phyloP scores from a whole-genome alignment of 257 asterid genomes.

The Solanum etuberosum region DNA sequence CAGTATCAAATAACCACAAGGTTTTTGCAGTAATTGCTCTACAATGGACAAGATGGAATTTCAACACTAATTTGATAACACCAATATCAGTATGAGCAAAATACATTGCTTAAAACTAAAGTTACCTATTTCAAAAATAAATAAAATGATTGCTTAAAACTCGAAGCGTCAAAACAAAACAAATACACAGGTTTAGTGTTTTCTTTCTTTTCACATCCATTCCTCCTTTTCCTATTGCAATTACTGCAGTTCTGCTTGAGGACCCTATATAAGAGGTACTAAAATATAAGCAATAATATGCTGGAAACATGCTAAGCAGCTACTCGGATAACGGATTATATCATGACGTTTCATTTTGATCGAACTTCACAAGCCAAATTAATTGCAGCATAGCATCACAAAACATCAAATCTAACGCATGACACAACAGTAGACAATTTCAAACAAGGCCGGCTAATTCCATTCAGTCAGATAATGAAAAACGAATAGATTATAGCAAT shows the following conservation, averaged over 20 bases:
- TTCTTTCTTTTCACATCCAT: not conserved
- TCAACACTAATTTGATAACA: not conserved
- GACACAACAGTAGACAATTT: not conserved
- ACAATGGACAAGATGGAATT: not conserved
- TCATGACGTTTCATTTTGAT: not conserved
- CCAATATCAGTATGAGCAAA: not conserved
- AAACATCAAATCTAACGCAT: not conserved
- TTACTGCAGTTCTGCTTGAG: not conserved
- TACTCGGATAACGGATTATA: not conserved
- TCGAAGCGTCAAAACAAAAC: not conserved
- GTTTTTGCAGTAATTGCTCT: not conserved
- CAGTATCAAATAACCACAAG: not conserved
- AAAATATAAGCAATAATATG: not conserved
- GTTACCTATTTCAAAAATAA: no score
- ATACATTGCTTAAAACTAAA: not conserved
- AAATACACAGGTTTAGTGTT: not conserved
- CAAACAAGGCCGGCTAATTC: not conserved
- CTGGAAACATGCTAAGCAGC: not conserved
- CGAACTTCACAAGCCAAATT: not conserved
- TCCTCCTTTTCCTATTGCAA: not conserved
- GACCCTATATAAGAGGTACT: not conserved
- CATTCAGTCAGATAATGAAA: not conserved
- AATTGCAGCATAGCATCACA: not conserved
- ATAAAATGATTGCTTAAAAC: not conserved
- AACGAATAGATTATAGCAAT: not conserved